Percentiles rank a stretch among this genome's conserved stretches.
These are phyloP conservation scores for Zarea fungicola DNA, from an alignment of 2,329 filamentous ascomycete species.

Conservation along the genomic window DNA sequence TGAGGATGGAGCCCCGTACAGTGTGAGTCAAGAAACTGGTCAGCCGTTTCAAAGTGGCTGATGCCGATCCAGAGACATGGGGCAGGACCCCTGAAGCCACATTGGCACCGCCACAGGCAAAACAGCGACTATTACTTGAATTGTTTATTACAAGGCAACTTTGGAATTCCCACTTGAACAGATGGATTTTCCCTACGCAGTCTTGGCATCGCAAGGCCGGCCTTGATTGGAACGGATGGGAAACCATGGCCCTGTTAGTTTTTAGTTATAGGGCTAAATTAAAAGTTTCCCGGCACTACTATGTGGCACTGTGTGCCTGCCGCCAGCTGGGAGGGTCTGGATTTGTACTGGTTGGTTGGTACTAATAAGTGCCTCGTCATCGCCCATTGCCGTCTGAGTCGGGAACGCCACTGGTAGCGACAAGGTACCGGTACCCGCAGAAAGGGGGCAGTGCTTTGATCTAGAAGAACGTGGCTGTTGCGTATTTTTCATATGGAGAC, in stretches of 20 bases:
- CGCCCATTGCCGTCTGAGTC: constrained; percentile 23
- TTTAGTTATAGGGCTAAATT: too few species aligned
- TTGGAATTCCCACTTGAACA: too few species aligned
- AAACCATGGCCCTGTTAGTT: too few species aligned
- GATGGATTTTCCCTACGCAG: too few species aligned
- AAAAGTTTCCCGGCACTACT: too few species aligned
- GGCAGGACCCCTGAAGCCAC: background rate
- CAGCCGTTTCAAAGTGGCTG: constrained; percentile 5
- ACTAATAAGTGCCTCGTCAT: constrained; percentile 35
- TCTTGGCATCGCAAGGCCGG: background rate
- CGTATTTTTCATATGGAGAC: background rate
- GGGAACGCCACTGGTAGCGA: constrained; percentile 12
- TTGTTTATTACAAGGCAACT: too few species aligned
- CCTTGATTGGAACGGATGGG: too few species aligned
- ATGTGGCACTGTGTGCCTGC: background rate
- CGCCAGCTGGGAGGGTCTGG: too few species aligned
- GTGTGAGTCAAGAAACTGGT: background rate
- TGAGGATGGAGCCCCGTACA: background rate
- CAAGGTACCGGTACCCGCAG: constrained; percentile 18
- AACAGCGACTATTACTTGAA: constrained; percentile 19
- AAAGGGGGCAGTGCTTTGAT: constrained; percentile 6
- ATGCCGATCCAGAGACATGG: background rate
- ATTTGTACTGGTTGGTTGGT: too few species aligned
- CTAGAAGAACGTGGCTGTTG: constrained; percentile 14
- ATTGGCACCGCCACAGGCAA: constrained; percentile 6